phyloP scores from a whole-genome alignment of 768 basidiomycete species.

The Leucocoprinus birnbaumii region DNA sequence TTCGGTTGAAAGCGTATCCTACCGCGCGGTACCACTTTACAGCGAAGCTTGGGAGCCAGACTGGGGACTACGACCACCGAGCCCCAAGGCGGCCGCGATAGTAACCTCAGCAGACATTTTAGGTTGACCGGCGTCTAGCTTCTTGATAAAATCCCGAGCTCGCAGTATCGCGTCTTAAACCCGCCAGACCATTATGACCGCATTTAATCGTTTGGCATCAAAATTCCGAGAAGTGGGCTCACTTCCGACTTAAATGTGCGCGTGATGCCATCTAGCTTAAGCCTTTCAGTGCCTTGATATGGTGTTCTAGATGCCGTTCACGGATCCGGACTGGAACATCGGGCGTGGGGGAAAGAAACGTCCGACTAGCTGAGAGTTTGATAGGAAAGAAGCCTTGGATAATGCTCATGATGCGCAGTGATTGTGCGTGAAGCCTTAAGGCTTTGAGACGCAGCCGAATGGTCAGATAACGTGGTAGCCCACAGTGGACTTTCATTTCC shows the following conservation, averaged over 20 bases:
- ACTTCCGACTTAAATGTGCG: not conserved
- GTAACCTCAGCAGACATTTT: conserved; percentile 3
- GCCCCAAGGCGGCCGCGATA: not conserved
- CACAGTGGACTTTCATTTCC: not conserved
- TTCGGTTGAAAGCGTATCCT: not conserved
- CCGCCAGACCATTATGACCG: not conserved
- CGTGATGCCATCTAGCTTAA: conserved; percentile 3
- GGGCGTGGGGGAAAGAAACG: not conserved
- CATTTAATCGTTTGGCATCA: not conserved
- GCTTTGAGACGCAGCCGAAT: not conserved
- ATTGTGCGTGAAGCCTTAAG: not conserved
- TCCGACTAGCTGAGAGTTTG: not conserved
- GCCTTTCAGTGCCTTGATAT: not conserved
- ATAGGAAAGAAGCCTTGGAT: conserved; percentile 6
- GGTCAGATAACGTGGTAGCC: not conserved
- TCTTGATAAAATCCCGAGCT: not conserved
- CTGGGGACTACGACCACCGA: not conserved
- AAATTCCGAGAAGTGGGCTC: conserved; percentile 2
- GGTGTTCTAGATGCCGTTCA: conserved; percentile 3
- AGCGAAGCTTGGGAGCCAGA: not conserved
- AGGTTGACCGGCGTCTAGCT: conserved; percentile 4
- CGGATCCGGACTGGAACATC: not conserved
- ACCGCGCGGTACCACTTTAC: not conserved
- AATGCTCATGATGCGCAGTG: not conserved
- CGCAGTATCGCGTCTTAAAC: not conserved